These are phyloP conservation scores for Botrytis byssoidea DNA, from an alignment of 2,329 filamentous ascomycete genomes.

Conservation along the genomic window DNA sequence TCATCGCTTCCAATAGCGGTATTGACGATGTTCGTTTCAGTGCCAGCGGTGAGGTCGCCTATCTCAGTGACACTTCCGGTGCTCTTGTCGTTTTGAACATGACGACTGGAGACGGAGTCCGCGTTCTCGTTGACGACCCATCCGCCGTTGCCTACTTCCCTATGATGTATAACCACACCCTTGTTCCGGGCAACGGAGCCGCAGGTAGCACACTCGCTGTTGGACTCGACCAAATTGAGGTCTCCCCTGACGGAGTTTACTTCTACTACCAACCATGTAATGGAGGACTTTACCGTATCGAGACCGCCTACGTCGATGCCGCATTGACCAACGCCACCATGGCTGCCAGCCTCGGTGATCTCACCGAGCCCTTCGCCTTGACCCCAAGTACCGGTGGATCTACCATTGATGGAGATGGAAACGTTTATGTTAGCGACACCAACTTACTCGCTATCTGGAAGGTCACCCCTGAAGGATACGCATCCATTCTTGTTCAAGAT, in stretches of 20 bases:
- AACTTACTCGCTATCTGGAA: constrained; percentile 31
- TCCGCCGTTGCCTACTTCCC: constrained; percentile 36
- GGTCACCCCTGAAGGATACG: constrained; percentile 22
- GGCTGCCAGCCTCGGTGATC: constrained; percentile 32
- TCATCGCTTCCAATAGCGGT: constrained; percentile 35
- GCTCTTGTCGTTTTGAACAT: constrained; percentile 37
- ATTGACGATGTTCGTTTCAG: constrained; percentile 43
- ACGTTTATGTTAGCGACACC: constrained; percentile 42
- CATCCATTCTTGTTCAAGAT: constrained; percentile 26
- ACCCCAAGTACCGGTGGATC: constrained; percentile 4
- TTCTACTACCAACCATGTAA: constrained; percentile 42
- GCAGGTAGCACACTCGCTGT: constrained; percentile 32
- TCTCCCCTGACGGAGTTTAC: constrained; percentile 41
- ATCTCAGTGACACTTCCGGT: constrained; percentile 73
- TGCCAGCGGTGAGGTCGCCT: constrained; percentile 56
- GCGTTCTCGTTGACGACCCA: constrained; percentile 36
- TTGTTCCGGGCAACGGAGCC: constrained; percentile 28
- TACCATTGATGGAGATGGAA: constrained; percentile 39
- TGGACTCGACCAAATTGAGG: constrained; percentile 43
- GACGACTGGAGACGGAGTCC: constrained; percentile 31
- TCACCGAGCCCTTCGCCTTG: constrained; percentile 33
- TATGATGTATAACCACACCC: constrained; percentile 37
- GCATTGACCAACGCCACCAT: constrained; percentile 40
- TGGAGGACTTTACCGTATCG: constrained; percentile 41
- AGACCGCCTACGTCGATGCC: constrained; percentile 39